Base-by-base conservation (phyloP, 768 basidiomycete species). In the Kwoniella shandongensis region DNA sequence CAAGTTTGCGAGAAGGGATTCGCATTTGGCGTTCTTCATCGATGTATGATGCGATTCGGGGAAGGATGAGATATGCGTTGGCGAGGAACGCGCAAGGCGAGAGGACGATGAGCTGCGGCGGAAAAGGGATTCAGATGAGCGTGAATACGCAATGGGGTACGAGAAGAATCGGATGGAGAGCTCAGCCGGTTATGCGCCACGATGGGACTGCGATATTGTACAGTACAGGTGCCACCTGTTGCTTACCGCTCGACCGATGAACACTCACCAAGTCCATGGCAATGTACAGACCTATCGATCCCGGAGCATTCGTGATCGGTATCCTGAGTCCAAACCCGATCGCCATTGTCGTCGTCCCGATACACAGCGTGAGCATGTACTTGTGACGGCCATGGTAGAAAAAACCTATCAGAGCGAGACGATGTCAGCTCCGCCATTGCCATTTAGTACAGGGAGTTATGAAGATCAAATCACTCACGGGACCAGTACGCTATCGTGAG, bases 21-120 rank as follows among this genome's bases (percentile, higher is more conserved):
- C 83, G 65, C 18, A 87, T 76, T 60, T 83, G 80, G 44, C 79
- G 57, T 54, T 80, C 78, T 35, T 79, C 79, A 11, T 78, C 66
- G 6, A 87, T 73, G 61, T 81, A 79, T 27, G 72, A 76, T 5
- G 85, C 83, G 3, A 89, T 71, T n/a, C 81, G 81, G 6, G 85
- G 85, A 1, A 88, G 80, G 18, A 87, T 79, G 55, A 86, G 76
- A 62, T 88, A 88, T 64, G 85, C 81, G 11, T 83, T 56, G 3
- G 74, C 72, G n/a, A 75, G 50, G 77, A 88, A 88, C 20, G 84
- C 86, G 68, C 87, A 88, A 4, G 86, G 86, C n/a, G 65, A 61
- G 3, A 65, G 48, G 11, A 70, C 55, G n/a, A 59, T 63, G 44
- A 66, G 54, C 66, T 68, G 46, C 7, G 15, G 18, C 5, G 4